Percentiles rank a stretch among this genome's conserved stretches.
Conservation (phyloP, 768 basidiomycete genomes). For the Lenzites betulinus region DNA sequence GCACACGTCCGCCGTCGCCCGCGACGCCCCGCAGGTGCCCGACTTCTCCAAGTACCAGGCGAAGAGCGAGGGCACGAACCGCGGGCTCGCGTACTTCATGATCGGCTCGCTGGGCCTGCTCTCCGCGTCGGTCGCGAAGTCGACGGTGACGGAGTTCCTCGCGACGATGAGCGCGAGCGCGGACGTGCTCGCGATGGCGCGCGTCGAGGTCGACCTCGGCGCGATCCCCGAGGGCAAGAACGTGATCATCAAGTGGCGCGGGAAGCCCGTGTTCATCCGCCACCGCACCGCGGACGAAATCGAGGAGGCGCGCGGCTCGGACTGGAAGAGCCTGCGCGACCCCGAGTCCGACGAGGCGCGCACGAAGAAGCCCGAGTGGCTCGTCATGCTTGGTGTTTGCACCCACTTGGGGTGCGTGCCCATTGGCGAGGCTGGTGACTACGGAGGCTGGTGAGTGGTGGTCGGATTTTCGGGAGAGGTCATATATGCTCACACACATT, state of each 20-base stretch:
- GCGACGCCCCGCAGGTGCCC: slow-evolving; percentile 81
- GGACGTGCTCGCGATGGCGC: slow-evolving; percentile 96
- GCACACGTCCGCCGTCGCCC: slow-evolving; percentile 70
- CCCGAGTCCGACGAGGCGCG: slow-evolving; percentile 89
- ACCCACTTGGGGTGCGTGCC: slow-evolving; percentile 99
- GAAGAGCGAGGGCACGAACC: slow-evolving; percentile 63
- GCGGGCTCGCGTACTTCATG: slow-evolving; percentile 87
- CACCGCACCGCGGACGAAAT: slow-evolving; percentile 93
- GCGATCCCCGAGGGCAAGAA: slow-evolving; percentile 97
- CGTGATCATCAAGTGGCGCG: slow-evolving; percentile 98
- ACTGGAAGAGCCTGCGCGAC: slow-evolving; percentile 89
- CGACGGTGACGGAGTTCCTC: slow-evolving; percentile 90
- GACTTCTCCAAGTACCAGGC: slow-evolving; percentile 85
- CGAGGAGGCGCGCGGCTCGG: slow-evolving; percentile 81
- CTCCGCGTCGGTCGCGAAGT: slow-evolving; percentile 93
- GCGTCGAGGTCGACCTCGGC: slow-evolving; percentile 91
- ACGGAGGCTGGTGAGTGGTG: slow-evolving; percentile 87
- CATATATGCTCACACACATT: background rate
- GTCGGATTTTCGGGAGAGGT: background rate
- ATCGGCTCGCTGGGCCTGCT: slow-evolving; percentile 90
- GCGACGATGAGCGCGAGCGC: slow-evolving; percentile 96
- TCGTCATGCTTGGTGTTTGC: slow-evolving; percentile 91
- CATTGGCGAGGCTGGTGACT: slow-evolving; percentile 96
- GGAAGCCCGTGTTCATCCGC: slow-evolving; percentile 99
- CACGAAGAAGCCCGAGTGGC: slow-evolving; percentile 95